Evolutionary conservation across 768 basidiomycete species (phyloP).

Genomic region (Leucosporidium yakuticum): DNA sequence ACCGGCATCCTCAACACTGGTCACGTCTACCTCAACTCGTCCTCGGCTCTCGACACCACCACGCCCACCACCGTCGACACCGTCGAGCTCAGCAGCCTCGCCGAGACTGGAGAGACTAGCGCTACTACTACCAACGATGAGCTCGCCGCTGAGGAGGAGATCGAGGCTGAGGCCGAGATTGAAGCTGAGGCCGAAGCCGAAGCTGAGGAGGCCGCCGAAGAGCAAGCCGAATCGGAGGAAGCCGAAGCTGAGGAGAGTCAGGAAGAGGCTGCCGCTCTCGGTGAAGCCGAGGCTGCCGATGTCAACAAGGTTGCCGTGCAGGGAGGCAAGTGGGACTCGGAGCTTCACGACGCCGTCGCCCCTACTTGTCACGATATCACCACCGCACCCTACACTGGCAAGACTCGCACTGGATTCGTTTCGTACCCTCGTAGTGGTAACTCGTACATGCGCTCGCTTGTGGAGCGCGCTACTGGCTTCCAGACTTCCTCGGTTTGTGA

Average conservation of each 20-base stretch:
- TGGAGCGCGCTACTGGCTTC: conserved; percentile 31
- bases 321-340: conserved; percentile 20
- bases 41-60: neutral
- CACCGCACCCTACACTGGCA: neutral
- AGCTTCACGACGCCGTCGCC: conserved; percentile 13
- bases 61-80: neutral
- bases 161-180: neutral
- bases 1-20: neutral
- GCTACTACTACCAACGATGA: neutral
- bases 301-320: conserved; percentile 5
- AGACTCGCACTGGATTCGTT: conserved; percentile 15
- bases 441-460: conserved; percentile 21
- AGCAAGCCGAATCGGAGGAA: neutral
- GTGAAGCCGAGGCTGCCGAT: conserved; percentile 16
- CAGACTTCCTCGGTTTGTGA: conserved; percentile 29
- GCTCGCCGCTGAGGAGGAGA: neutral
- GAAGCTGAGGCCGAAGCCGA: neutral
- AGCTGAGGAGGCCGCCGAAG: neutral
- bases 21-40: neutral
- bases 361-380: conserved; percentile 18
- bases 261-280: neutral
- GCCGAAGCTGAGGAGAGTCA: neutral
- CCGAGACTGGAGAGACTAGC: neutral
- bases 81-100: neutral
- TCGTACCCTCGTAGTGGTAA: conserved; percentile 29